phyloP scores from a whole-genome alignment of 2,329 filamentous ascomycete species.

The Tolypocladium album region DNA sequence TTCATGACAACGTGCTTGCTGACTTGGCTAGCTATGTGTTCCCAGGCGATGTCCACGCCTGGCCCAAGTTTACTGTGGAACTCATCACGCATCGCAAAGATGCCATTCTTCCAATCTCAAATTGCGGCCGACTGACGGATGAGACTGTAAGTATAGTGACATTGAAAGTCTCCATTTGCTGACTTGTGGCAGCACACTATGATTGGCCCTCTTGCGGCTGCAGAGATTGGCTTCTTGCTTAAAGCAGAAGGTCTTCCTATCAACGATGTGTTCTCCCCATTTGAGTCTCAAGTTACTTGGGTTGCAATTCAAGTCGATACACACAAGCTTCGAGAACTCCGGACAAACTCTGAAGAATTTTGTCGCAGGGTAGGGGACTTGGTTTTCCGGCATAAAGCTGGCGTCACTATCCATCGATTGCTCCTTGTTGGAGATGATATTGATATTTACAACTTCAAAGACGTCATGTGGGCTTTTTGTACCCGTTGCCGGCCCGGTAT shows the following conservation, averaged over 20 bases:
- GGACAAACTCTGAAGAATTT: background rate
- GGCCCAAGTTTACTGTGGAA: background rate
- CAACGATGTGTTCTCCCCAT: background rate
- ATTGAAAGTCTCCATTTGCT: background rate
- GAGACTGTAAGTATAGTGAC: background rate
- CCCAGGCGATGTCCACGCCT: background rate
- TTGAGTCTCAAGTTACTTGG: background rate
- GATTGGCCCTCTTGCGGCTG: background rate
- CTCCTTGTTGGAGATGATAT: background rate
- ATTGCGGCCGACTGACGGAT: background rate
- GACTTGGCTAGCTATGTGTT: background rate
- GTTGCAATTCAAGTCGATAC: background rate
- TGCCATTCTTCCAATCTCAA: background rate
- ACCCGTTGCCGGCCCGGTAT: background rate
- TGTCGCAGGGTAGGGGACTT: background rate
- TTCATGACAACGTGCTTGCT: background rate
- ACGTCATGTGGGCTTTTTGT: background rate
- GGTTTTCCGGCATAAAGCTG: background rate
- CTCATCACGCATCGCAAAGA: background rate
- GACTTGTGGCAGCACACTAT: background rate
- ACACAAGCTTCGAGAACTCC: background rate
- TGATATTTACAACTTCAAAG: background rate
- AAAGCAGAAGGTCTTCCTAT: background rate
- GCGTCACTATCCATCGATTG: background rate
- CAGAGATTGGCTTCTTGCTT: background rate